phyloP scores from a whole-genome alignment of 208 protist genomes.

The Polymyxa betae region DNA sequence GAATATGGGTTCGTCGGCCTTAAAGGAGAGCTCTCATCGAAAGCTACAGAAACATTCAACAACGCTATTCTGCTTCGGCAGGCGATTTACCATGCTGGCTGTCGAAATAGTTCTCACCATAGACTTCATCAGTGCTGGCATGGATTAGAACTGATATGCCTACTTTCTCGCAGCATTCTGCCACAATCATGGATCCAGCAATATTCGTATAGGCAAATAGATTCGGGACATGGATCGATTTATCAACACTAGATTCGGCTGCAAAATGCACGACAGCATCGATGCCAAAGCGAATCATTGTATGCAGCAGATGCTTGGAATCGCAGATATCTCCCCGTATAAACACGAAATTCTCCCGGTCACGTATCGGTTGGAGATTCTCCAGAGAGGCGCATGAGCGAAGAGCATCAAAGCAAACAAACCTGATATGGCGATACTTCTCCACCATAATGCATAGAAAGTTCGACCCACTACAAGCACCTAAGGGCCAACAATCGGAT shows the following conservation, averaged over 20 bases:
- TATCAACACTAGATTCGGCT: conserved; percentile 35
- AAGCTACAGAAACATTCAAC: not conserved
- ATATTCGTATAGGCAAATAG: not conserved
- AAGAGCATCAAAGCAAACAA: not conserved
- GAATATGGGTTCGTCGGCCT: not conserved
- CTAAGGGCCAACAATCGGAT: too few relatives aligned
- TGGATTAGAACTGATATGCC: not conserved
- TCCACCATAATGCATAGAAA: not conserved
- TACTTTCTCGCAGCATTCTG: not conserved
- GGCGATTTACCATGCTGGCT: not conserved
- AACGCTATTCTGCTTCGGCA: not conserved
- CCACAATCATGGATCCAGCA: not conserved
- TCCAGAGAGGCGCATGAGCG: not conserved
- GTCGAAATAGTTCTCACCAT: not conserved
- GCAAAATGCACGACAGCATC: conserved; percentile 20
- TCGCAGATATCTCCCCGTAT: not conserved
- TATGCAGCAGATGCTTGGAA: not conserved
- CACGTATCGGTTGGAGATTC: not conserved
- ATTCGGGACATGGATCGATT: not conserved
- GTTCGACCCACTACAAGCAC: not conserved
- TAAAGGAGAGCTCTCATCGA: not conserved
- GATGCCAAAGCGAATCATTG: not conserved
- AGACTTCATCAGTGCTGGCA: not conserved
- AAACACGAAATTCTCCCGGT: conserved; percentile 4
- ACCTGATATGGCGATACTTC: not conserved